Conservation (phyloP, 2,329 filamentous ascomycete species). For the Calonectria fujianensis region DNA sequence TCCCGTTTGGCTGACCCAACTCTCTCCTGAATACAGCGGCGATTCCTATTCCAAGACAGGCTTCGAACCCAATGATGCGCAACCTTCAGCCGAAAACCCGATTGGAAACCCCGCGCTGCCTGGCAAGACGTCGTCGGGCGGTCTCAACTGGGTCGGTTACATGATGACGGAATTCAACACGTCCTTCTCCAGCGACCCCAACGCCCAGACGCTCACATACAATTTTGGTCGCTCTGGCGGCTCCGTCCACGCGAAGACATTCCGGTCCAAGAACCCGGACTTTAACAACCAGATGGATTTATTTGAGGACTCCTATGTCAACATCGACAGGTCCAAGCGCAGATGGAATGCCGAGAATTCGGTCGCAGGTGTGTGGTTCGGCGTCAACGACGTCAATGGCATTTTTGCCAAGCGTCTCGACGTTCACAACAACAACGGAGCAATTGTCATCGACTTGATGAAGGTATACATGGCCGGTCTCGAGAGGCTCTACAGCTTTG, state of each 20-base stretch:
- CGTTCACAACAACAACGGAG: neutral
- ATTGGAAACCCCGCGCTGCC: slow-evolving; percentile 31
- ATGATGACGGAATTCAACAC: slow-evolving; percentile 30
- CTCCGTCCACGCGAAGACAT: slow-evolving; percentile 4
- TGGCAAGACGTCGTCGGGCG: slow-evolving; percentile 14
- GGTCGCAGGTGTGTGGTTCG: slow-evolving; percentile 14
- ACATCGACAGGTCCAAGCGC: slow-evolving; percentile 2
- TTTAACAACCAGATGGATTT: slow-evolving; percentile 24
- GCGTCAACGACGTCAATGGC: slow-evolving; percentile 27
- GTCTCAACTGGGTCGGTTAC: slow-evolving; percentile 31
- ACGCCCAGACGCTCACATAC: slow-evolving; percentile 18
- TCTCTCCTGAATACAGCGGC: slow-evolving; percentile 5
- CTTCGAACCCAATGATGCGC: neutral
- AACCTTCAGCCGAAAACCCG: slow-evolving; percentile 7
- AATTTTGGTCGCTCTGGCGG: slow-evolving; percentile 20
- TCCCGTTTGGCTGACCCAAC: neutral
- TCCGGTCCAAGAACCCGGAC: slow-evolving; percentile 23
- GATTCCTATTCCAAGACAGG: slow-evolving; percentile 25
- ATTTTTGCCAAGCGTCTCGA: slow-evolving; percentile 20
- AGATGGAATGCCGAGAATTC: slow-evolving; percentile 15
- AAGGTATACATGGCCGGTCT: neutral
- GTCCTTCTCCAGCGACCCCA: slow-evolving; percentile 19
- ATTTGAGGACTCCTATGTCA: slow-evolving; percentile 16
- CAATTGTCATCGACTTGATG: neutral
- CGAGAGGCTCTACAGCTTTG: slow-evolving; percentile 18